A percentile compares a stretch with the other conserved stretches of the same genome.
Evolutionary conservation across 768 basidiomycete species (phyloP).

Genomic region (Pleurotus pulmonarius): DNA sequence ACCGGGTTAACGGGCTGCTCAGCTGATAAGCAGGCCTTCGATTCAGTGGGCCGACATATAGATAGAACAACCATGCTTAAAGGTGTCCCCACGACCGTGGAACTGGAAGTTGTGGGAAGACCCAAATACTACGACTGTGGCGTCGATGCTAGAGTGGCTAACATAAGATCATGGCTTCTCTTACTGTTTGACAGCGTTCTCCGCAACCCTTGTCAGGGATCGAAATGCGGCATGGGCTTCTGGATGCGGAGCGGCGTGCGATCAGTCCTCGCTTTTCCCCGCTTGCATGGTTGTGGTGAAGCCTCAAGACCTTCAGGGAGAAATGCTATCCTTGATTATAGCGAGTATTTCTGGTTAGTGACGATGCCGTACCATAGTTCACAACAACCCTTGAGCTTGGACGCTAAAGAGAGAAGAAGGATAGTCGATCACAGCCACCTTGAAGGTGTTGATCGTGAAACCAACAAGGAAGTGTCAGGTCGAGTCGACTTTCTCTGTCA

Average conservation of each 20-base stretch:
- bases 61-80: no score
- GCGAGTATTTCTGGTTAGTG: no score
- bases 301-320: neutral
- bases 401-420: neutral
- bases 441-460: no score
- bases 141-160: neutral
- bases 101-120: no score
- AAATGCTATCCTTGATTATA: no score
- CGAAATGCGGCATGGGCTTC: neutral
- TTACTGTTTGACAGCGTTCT: constrained; percentile 1
- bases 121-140: no score
- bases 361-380: no score
- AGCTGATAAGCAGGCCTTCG: neutral
- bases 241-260: neutral
- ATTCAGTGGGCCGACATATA: neutral
- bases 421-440: constrained; percentile 6
- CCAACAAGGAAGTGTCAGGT: no score
- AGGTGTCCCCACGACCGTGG: no score
- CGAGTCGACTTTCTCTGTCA: no score
- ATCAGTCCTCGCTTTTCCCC: neutral
- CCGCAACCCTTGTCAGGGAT: constrained; percentile 6
- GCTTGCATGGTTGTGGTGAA: neutral
- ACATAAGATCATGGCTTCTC: neutral
- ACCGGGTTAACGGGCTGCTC: neutral
- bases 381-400: no score